These are phyloP conservation scores for Fusarium proliferatum DNA, from an alignment of 2,329 filamentous ascomycete genomes.

Conservation along the genomic window DNA sequence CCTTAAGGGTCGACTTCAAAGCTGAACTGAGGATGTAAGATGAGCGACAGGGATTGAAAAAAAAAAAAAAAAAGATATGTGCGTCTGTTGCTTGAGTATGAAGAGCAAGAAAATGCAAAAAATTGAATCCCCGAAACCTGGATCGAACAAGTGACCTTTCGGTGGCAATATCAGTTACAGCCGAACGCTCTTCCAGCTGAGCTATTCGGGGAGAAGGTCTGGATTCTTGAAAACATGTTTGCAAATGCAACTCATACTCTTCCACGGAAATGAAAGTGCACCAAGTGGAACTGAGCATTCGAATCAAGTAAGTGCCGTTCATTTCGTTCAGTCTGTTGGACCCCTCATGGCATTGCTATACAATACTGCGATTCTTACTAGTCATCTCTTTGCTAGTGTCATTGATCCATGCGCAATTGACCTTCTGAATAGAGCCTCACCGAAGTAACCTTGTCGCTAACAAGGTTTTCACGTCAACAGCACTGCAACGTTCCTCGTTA, in stretches of 20 bases:
- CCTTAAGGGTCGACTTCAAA: rapidly evolving
- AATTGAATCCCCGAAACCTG: slow-evolving; percentile 31
- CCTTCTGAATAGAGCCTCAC: not conserved
- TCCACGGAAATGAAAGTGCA: rapidly evolving
- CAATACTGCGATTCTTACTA: not conserved
- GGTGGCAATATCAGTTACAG: slow-evolving; percentile 33
- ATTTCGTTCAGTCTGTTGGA: not conserved
- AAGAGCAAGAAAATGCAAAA: not conserved
- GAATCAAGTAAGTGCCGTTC: no score
- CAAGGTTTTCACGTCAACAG: not conserved
- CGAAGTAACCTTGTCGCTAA: not conserved
- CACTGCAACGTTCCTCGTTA: not conserved
- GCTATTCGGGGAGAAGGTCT: slow-evolving; percentile 36
- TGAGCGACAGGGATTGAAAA: not conserved
- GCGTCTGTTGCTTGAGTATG: rapidly evolving
- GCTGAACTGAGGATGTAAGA: rapidly evolving
- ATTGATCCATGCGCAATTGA: not conserved
- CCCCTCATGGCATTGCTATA: not conserved
- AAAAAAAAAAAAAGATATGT: not conserved
- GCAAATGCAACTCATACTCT: rapidly evolving
- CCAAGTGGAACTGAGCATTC: not conserved
- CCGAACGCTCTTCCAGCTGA: slow-evolving; percentile 41
- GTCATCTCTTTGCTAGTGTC: not conserved
- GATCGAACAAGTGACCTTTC: slow-evolving; percentile 41
- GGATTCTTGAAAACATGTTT: not conserved